Evolutionary conservation across 2,329 filamentous ascomycete species (phyloP).

Genomic region (Aureobasidium sp.): DNA sequence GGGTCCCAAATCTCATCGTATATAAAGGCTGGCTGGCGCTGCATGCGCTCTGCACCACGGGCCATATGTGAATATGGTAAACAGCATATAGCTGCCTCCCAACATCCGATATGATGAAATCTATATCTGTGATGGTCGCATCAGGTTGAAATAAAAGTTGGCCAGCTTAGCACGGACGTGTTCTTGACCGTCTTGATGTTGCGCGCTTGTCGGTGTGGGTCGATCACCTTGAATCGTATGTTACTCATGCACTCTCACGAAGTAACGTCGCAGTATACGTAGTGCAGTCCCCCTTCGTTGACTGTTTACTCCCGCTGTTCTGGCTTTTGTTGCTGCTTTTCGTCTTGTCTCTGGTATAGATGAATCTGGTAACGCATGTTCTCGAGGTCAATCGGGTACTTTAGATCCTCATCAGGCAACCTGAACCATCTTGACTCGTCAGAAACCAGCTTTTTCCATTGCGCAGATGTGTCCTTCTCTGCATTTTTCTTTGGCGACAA

Average conservation of each 20-base stretch:
- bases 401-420: slow-evolving; percentile 47
- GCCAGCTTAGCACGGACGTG: background rate
- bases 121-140: no score
- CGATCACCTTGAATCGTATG: background rate
- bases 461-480: slow-evolving; percentile 17
- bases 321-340: background rate
- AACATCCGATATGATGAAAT: no score
- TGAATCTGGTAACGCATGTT: slow-evolving; percentile 95
- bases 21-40: background rate
- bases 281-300: background rate
- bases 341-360: slow-evolving; percentile 49
- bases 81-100: background rate
- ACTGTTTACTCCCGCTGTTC: background rate
- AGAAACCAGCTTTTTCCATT: slow-evolving; percentile 68
- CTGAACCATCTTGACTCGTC: slow-evolving; percentile 84
- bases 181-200: background rate
- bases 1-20: background rate
- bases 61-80: background rate
- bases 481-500: slow-evolving; percentile 30
- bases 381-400: slow-evolving; percentile 79
- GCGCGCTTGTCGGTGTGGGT: background rate
- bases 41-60: background rate
- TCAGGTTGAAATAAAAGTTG: no score
- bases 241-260: background rate
- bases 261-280: background rate